These are phyloP conservation scores for Fusarium metavorans DNA, from an alignment of 2,329 filamentous ascomycete species.

Conservation along the genomic window DNA sequence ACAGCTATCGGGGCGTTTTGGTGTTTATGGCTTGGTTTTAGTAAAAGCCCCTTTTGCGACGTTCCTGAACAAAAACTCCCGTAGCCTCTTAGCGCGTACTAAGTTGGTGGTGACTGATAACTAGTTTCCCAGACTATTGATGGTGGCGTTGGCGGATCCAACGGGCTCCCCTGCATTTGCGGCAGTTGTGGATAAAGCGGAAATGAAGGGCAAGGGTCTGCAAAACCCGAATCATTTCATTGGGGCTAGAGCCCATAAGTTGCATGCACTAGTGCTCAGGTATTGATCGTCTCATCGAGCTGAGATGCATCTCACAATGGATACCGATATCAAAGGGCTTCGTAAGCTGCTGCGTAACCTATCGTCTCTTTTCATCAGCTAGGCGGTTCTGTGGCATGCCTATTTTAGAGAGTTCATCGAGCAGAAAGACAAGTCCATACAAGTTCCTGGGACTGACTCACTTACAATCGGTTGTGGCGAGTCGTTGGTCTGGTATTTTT, in stretches of 20 bases:
- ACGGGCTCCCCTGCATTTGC: background rate
- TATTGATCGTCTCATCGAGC: background rate
- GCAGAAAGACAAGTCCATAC: too few relatives aligned
- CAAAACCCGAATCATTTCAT: background rate
- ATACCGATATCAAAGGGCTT: background rate
- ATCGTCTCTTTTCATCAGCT: background rate
- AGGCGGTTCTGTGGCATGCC: background rate
- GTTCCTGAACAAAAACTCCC: background rate
- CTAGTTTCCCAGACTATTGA: background rate
- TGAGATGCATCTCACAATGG: background rate
- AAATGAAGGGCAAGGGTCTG: background rate
- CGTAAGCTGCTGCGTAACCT: background rate
- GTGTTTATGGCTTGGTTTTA: background rate
- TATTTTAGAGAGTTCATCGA: too few relatives aligned
- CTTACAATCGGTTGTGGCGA: too few relatives aligned
- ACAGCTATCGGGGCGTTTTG: background rate
- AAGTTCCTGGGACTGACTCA: too few relatives aligned
- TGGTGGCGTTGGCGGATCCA: background rate
- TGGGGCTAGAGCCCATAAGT: background rate
- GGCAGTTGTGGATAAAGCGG: background rate
- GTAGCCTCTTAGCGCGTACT: background rate
- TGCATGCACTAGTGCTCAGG: background rate
- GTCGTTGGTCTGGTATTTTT: too few relatives aligned
- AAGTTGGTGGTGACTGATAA: background rate
- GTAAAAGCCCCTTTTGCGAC: background rate